Evolutionary conservation across 2,329 filamentous ascomycete species (phyloP).

Genomic region (Eutypa lata): DNA sequence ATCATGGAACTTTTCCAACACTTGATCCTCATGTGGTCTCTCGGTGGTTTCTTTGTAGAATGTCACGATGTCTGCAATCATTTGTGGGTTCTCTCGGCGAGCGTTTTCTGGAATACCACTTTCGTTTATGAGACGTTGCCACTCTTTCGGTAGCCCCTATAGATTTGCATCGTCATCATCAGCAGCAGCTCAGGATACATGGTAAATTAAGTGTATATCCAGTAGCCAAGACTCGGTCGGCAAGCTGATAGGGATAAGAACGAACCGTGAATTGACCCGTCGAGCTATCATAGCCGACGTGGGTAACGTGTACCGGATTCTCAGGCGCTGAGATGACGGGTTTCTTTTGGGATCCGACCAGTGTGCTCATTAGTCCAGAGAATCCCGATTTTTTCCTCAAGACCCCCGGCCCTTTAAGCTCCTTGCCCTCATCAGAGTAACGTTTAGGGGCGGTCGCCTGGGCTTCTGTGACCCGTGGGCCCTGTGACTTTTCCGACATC

Average conservation of each 20-base stretch:
- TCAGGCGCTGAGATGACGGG: conserved; percentile 96
- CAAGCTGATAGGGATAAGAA: conserved; percentile 21
- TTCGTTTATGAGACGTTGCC: conserved; percentile 92
- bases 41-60: conserved; percentile 97
- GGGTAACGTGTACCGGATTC: conserved; percentile 96
- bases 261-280: conserved; percentile 94
- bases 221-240: conserved; percentile 11
- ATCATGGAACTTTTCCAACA: conserved; percentile 95
- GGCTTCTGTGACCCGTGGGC: conserved; percentile 40
- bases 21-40: conserved; percentile 74
- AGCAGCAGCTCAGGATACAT: neutral
- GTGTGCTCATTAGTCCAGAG: conserved; percentile 80
- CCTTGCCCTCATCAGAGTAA: conserved; percentile 74
- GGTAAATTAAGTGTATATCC: neutral
- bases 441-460: conserved; percentile 60
- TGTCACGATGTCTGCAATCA: conserved; percentile 90
- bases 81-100: conserved; percentile 91
- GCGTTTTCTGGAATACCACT: conserved; percentile 96
- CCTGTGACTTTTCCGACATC: conserved; percentile 42
- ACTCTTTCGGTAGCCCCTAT: conserved; percentile 93
- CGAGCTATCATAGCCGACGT: conserved; percentile 94
- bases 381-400: conserved; percentile 85
- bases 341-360: conserved; percentile 80
- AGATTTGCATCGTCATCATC: conserved; percentile 7
- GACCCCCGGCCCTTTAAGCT: conserved; percentile 55